Evolutionary conservation across 2,329 filamentous ascomycete genomes (phyloP).

Genomic region (Stachybotrys elegans): DNA sequence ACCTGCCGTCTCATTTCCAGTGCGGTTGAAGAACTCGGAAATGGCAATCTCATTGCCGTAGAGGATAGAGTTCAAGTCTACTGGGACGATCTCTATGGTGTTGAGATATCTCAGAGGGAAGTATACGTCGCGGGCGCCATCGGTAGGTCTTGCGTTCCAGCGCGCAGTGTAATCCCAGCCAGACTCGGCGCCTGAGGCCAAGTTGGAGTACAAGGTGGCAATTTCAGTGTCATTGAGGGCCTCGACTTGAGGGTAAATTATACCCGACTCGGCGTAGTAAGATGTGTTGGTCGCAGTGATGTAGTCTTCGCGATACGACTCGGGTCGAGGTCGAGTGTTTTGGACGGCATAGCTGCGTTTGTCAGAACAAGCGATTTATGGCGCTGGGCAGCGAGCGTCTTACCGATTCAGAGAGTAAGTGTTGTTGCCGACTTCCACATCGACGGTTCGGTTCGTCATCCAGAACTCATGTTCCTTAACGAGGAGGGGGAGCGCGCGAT

Average conservation of each 20-base stretch:
- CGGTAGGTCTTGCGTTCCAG: constrained; percentile 51
- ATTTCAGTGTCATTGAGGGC: constrained; percentile 48
- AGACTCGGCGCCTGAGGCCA: constrained; percentile 61
- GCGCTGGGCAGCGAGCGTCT: constrained; percentile 12
- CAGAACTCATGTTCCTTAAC: constrained; percentile 62
- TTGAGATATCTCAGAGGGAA: constrained; percentile 63
- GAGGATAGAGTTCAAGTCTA: constrained; percentile 64
- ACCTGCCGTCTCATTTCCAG: constrained; percentile 46
- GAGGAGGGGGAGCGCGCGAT: constrained; percentile 56
- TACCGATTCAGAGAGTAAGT: constrained; percentile 54
- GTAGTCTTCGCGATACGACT: constrained; percentile 64
- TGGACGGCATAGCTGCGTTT: constrained; percentile 48
- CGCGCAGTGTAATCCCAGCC: constrained; percentile 61
- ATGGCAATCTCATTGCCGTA: constrained; percentile 62
- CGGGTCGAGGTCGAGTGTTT: constrained; percentile 62
- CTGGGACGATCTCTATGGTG: constrained; percentile 51
- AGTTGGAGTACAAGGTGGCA: constrained; percentile 51
- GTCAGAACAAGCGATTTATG: constrained; percentile 1
- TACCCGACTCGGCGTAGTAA: constrained; percentile 54
- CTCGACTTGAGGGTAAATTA: constrained; percentile 48
- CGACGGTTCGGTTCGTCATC: constrained; percentile 53
- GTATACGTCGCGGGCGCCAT: constrained; percentile 55
- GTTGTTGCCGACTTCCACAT: constrained; percentile 37
- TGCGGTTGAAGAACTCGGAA: constrained; percentile 44
- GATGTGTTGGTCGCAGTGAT: constrained; percentile 59